Evolutionary conservation across 192 early-diverging fungal genomes (phyloP), one percentile per base, ranked within the genome.

Genomic region (Gorgonomyces haynaldii): DNA sequence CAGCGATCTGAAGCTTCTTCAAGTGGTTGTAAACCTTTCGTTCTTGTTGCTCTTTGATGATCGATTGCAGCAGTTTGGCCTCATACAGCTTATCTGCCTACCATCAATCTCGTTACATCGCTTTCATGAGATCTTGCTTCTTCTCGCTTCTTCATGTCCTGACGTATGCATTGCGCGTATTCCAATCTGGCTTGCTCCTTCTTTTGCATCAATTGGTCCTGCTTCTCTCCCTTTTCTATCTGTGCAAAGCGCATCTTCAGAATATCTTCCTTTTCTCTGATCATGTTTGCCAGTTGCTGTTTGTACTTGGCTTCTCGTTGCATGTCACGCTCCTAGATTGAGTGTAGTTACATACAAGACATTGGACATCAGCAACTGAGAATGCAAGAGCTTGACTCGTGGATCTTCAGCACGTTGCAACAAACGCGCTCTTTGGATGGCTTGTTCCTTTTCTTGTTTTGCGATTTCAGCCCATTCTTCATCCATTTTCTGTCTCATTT

Each of bases 311-410:
- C 41, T 10, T 44, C 40, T 1, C 62, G n/a, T 42, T 72, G 69
- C 25, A 27, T 25, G 19, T 67, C 57, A 1, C 69, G 64, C 42
- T 72, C 69, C 68, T 70, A 40, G 41, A 27, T 4, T 25, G 32
- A 50, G 25, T 24, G 31, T 19, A 9, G 27, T 16, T 50, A 65
- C 65, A 49, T 64, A 37, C 7, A 74, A 38, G 2, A 74, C 64
- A 58, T 74, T 66, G 12, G 70, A 60, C 38, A 66, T 53, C 7
- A 66, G 38, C 9, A 66, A 37, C 30, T 63, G 44, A 2, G 60
- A 54, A 27, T 57, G 57, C 3, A 74, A 34, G 37, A 23, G 16
- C 41, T 50, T 32, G 38, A 74, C 57, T 26, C 53, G 41, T 1
- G 63, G 55, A 28, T 57, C 45, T 29, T 66, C 53, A 5, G 39